Conservation (phyloP, 345 rosid species). For the Eucalyptus camaldulensis region DNA sequence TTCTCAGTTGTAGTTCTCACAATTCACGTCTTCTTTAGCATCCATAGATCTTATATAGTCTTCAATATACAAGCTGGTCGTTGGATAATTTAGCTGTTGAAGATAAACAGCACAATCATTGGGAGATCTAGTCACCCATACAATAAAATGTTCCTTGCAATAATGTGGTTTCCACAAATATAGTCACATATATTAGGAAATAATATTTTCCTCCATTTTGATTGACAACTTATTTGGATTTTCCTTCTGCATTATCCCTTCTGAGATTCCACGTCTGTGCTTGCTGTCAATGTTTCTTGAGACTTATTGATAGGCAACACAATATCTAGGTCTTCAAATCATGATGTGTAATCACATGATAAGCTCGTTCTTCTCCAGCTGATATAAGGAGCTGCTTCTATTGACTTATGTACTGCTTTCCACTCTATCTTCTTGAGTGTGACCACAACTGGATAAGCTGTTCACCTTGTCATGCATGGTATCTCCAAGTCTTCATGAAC, state of each 20-base stretch:
- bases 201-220: not conserved
- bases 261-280: not conserved
- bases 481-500: not conserved
- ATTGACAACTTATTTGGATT: not conserved
- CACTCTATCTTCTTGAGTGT: not conserved
- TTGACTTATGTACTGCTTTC: not conserved
- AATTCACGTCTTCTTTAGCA: not conserved
- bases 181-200: not conserved
- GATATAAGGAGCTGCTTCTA: not conserved
- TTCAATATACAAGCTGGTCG: not conserved
- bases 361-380: not conserved
- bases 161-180: not conserved
- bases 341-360: not conserved
- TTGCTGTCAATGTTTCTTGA: not conserved
- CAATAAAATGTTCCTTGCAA: not conserved
- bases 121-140: not conserved
- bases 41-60: not conserved
- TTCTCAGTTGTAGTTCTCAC: not conserved
- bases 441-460: not conserved
- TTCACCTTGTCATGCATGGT: not conserved
- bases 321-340: not conserved
- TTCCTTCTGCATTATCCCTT: not conserved
- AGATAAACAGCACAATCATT: not conserved
- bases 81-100: not conserved
- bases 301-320: not conserved